Evolutionary conservation across 768 basidiomycete genomes (phyloP), one percentile per base, ranked within the genome.

Genomic region (Lactarius sp.): DNA sequence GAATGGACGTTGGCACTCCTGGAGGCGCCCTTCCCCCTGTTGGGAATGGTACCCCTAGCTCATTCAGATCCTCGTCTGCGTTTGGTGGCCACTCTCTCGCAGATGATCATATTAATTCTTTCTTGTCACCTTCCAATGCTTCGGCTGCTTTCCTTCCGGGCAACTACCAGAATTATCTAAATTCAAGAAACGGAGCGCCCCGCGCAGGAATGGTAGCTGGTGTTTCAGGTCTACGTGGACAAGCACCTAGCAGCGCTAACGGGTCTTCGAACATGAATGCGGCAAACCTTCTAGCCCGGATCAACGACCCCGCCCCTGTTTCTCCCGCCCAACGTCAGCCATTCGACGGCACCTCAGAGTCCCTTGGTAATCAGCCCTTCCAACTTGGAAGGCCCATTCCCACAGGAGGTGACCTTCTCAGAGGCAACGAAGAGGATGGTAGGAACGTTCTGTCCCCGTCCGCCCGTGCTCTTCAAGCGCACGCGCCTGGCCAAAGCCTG

Each of bases 401-500:
- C 2, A 66, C 57, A 27, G 69, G 65, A 7, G 52, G 58, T 20
- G 71, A 74, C 34, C 68, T 69, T 56, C 66, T 69, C 56, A 61
- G 64, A 65, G 54, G 65, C 14, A 70, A 69, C 3, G 49, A 61
- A 9, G 73, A 72, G n/a, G 74, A 75, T 10, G 66, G 67, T 12
- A 70, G 70, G 13, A 75, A 71, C 56, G 73, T 75, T 18, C 74
- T 85, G 1, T 88, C 86, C 14, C 90, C 94, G 0, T 82, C 85
- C 33, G 78, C 88, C 33, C 81, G 86, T n/a, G 94, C 92, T 0
- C 77, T 95, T 47, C 90, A 92, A 70, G 79, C 86, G 18, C 94
- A 95, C 68, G 92, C 92, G 1, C 94, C 94, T 0, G 94, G 94
- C 1, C 92, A 94, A 75, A 88, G 86, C 74, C 79, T 96, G 13